Evolutionary conservation across 1,284 basidiomycete genomes (phyloP).

Genomic region (Porogramme epimiltina): DNA sequence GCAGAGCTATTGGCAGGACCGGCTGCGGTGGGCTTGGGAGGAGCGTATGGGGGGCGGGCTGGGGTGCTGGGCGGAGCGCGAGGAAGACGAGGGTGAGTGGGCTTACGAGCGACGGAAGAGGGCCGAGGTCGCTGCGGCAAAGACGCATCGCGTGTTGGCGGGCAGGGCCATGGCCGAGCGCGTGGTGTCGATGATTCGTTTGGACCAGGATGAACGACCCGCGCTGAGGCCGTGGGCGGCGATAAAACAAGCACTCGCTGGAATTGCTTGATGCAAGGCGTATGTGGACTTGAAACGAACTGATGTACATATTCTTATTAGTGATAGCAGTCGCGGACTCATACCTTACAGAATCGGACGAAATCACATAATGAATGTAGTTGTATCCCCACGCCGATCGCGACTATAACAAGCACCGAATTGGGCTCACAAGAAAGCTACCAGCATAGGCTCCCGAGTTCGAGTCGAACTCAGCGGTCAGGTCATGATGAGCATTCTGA

Average conservation of each 20-base stretch:
- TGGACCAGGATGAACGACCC: not conserved
- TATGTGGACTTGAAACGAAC: not conserved
- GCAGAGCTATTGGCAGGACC: constrained; percentile 12
- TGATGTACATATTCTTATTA: not conserved
- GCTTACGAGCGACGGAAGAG: constrained; percentile 14
- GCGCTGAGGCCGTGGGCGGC: not conserved
- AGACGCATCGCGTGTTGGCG: not conserved
- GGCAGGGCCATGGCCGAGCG: not conserved
- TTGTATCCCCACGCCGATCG: too few species aligned
- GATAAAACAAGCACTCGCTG: not conserved
- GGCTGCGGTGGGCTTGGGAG: constrained; percentile 18
- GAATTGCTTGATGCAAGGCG: not conserved
- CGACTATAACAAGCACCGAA: too few species aligned
- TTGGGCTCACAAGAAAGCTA: too few species aligned
- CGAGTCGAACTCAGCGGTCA: too few species aligned
- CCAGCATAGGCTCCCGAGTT: too few species aligned
- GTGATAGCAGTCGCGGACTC: too few species aligned
- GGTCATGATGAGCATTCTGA: too few species aligned
- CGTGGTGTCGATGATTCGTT: constrained; percentile 4
- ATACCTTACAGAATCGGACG: too few species aligned
- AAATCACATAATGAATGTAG: too few species aligned
- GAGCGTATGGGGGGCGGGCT: constrained; percentile 8
- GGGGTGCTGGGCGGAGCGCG: constrained; percentile 12
- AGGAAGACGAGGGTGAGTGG: constrained; percentile 19
- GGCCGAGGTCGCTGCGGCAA: constrained; percentile 4